Conservation (phyloP, 2,329 filamentous ascomycete genomes). For the Botryotinia globosa region DNA sequence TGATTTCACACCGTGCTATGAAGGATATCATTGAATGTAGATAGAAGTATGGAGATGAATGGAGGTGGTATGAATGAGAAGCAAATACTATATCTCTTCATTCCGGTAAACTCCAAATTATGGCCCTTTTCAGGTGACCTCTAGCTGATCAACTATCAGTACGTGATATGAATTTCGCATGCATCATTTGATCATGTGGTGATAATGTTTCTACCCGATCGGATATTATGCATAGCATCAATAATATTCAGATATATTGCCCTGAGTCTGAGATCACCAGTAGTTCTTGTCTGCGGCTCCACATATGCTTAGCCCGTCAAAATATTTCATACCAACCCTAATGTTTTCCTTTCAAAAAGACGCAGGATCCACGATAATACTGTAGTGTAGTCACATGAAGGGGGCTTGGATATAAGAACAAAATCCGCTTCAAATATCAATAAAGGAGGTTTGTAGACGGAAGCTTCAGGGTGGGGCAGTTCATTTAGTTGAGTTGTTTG, state of each 20-base stretch:
- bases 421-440: not conserved
- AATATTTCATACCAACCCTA: not conserved
- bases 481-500: not conserved
- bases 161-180: not conserved
- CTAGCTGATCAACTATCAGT: not conserved
- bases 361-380: rapidly evolving
- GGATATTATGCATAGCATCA: not conserved
- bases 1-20: slow-evolving; percentile 76
- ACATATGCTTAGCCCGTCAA: not conserved
- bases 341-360: not conserved
- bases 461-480: not conserved
- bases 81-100: slow-evolving; percentile 79
- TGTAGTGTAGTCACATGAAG: not conserved
- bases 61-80: slow-evolving; percentile 80
- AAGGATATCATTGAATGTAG: slow-evolving; percentile 75
- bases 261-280: not conserved
- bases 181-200: not conserved
- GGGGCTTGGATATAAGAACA: not conserved
- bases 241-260: not conserved
- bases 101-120: slow-evolving; percentile 53
- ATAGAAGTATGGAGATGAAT: slow-evolving; percentile 76
- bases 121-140: not conserved
- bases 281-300: not conserved
- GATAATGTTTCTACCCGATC: rapidly evolving
- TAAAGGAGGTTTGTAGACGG: not conserved